Percentiles rank a stretch among this genome's conserved stretches.
These are phyloP conservation scores for Debaryomyces castellii DNA, from an alignment of 805 yeast genomes.

Conservation along the genomic window DNA sequence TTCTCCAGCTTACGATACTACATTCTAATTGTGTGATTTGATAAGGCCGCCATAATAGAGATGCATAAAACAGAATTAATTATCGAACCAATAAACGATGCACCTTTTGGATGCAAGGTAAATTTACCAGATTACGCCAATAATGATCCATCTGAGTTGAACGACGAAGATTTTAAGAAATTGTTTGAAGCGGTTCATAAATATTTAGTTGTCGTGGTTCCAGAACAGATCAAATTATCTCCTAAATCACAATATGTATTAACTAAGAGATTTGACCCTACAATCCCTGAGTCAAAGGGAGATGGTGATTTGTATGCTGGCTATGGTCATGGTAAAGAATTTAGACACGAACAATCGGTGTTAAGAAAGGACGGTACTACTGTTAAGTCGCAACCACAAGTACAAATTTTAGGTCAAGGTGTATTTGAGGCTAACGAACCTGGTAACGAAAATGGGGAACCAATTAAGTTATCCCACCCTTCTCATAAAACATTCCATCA, in stretches of 20 bases:
- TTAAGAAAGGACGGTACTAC: conserved; percentile 78
- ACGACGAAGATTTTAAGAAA: conserved; percentile 60
- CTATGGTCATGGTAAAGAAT: conserved; percentile 84
- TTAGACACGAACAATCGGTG: conserved; percentile 53
- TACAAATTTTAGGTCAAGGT: conserved; percentile 87
- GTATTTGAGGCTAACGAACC: conserved; percentile 50
- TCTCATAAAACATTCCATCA: conserved; percentile 82
- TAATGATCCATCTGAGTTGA: conserved; percentile 69
- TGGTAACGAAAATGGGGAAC: conserved; percentile 63
- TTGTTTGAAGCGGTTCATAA: conserved; percentile 65
- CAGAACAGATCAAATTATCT: conserved; percentile 62
- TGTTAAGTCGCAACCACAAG: conserved; percentile 83
- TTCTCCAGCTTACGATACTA: too few species aligned
- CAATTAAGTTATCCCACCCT: conserved; percentile 72
- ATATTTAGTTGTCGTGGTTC: conserved; percentile 72
- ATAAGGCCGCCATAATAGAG: neutral
- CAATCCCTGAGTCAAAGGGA: conserved; percentile 44
- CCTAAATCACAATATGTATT: conserved; percentile 76
- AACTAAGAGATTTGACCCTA: conserved; percentile 78
- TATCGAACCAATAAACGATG: conserved; percentile 46
- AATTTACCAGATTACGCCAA: conserved; percentile 61
- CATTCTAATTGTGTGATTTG: too few species aligned
- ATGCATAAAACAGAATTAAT: conserved; percentile 20
- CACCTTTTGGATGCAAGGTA: conserved; percentile 70
- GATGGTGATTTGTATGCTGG: conserved; percentile 40